phyloP scores from a whole-genome alignment of 345 rosid genomes.

The Kernera saxatilis region DNA sequence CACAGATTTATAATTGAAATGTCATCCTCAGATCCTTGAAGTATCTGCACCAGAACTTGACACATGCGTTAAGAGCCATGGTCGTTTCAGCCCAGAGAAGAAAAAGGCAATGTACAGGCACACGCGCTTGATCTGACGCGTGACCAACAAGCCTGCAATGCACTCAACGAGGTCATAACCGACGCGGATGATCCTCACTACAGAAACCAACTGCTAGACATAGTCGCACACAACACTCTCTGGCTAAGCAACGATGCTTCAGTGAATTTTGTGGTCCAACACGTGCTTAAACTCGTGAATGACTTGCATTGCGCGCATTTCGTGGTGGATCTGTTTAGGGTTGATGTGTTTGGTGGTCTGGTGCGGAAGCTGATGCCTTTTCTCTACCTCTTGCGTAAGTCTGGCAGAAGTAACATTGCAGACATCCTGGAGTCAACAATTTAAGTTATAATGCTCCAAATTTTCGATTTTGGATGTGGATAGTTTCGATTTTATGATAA shows the following conservation, averaged over 20 bases:
- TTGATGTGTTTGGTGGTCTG: too few species aligned
- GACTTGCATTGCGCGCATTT: constrained; percentile 3
- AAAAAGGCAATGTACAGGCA: neutral
- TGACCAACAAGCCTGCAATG: neutral
- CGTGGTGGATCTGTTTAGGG: neutral
- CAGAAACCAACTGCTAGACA: neutral
- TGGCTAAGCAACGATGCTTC: constrained; percentile 1
- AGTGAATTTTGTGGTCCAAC: constrained; percentile 18
- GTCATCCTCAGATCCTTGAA: too few species aligned
- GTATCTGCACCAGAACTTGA: too few species aligned
- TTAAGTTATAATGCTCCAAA: too few species aligned
- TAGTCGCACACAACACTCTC: neutral
- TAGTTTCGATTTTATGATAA: too few species aligned
- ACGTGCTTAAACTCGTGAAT: neutral
- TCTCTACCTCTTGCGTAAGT: too few species aligned
- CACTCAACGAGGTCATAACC: neutral
- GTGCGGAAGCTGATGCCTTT: too few species aligned
- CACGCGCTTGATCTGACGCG: constrained; percentile 3
- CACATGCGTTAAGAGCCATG: too few species aligned
- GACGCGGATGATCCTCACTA: neutral
- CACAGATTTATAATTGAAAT: too few species aligned
- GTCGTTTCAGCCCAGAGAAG: neutral
- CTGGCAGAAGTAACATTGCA: too few species aligned
- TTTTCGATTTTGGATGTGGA: too few species aligned
- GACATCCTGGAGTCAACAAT: too few species aligned